Base-by-base conservation (phyloP, 2,329 filamentous ascomycete species). In the Dendrostoma leiphaemia region DNA sequence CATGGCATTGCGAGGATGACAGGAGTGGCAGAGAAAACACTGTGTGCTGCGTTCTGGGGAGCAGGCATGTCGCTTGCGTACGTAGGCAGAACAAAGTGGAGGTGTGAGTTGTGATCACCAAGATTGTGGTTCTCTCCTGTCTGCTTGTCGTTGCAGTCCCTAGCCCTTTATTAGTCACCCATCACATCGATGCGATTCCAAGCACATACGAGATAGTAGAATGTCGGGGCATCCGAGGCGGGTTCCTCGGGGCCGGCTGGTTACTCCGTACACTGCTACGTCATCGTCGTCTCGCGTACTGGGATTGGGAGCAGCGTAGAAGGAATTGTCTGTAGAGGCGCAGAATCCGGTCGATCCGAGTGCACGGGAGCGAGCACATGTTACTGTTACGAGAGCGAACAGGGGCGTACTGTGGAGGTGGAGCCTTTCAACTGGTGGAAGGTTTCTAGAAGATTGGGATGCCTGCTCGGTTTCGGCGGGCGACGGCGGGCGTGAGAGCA, bases 361-460 rank as follows among this genome's bases (percentile, higher is more conserved):
- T 24, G 29, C 38, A 26, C 28, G 40, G 40, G n/a, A 51, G 38
- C 34, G 45, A n/a, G n/a, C n/a, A n/a, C n/a, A n/a, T n/a, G n/a
- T n/a, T n/a, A n/a, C 28, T 49, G 50, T 41, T 53, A 49, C 24
- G 9, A 35, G 15, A 19, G 34, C 41, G n/a, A 26, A 5, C 50
- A 49, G 46, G 44, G 34, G 46, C 54, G 37, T 32, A 21, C n/a
- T 38, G 49, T 45, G 40, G 49, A 52, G 46, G 54, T 57, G 54
- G 54, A 54, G 54, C 48, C 41, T 38, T 26, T 49, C 48, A 34
- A 48, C 9, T 47, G 40, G 43, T 47, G 51, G 54, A 54, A 57
- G 54, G 46, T 44, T 57, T 57, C 54, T 54, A 54, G 54, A 57
- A 57, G 45, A 35, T 17, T 48, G 48, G n/a, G 41, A 51, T 57